phyloP scores from a whole-genome alignment of 495 filamentous ascomycete genomes.

The Neurospora terricola region DNA sequence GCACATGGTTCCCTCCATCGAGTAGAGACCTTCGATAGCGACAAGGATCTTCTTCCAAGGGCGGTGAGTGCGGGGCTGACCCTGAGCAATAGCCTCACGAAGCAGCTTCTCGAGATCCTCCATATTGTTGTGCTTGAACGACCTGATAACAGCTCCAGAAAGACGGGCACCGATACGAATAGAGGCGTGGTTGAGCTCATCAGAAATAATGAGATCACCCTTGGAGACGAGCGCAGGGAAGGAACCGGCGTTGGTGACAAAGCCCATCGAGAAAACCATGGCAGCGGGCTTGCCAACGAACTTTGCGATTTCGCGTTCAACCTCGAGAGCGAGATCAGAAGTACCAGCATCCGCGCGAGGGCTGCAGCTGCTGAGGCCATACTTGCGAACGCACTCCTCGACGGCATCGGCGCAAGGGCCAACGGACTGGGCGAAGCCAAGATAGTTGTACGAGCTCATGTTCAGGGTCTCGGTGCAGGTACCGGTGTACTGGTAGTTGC shows the following conservation, averaged over 20 bases:
- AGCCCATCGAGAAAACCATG: constrained; percentile 99
- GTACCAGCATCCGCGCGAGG: constrained; percentile 78
- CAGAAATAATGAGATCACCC: constrained; percentile 86
- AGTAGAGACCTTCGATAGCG: constrained; percentile 93
- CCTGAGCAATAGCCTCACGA: constrained; percentile 87
- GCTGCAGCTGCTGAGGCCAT: constrained; percentile 71
- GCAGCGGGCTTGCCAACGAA: constrained; percentile 90
- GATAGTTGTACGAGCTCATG: constrained; percentile 98
- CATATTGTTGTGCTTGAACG: constrained; percentile 98
- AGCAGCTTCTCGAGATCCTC: constrained; percentile 70
- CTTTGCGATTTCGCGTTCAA: constrained; percentile 76
- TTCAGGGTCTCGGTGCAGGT: constrained; percentile 94
- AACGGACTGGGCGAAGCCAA: constrained; percentile 95
- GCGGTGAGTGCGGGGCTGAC: constrained; percentile 90
- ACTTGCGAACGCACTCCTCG: constrained; percentile 73
- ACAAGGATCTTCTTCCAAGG: constrained; percentile 99
- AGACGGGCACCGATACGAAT: constrained; percentile 91
- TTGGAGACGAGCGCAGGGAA: constrained; percentile 88
- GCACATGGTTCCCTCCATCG: constrained; percentile 98
- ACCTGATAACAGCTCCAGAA: constrained; percentile 85
- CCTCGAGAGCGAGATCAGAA: constrained; percentile 75
- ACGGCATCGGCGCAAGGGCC: constrained; percentile 92
- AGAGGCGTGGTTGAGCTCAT: constrained; percentile 95
- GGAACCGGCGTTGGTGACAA: constrained; percentile 82
- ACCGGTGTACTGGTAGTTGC: constrained; percentile 75